Base-by-base conservation (phyloP, 768 basidiomycete genomes). In the Amanita jacksonii region DNA sequence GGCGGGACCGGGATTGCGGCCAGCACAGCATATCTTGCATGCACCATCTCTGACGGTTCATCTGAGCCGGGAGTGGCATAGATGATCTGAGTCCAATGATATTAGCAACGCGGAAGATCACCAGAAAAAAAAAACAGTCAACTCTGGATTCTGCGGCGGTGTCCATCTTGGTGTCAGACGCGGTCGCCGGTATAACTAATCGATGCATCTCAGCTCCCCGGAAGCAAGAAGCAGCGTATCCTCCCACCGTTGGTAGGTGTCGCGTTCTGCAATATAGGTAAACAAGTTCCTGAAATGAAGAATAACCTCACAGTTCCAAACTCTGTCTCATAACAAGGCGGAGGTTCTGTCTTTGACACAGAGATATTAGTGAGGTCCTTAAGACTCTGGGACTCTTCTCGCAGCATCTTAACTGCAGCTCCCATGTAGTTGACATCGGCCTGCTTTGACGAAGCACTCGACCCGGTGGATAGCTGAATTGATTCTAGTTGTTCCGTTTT, bases 1-100 rank as follows among this genome's bases (percentile, higher is more conserved):
- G 62, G 54, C 5, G 85, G 85, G 4, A 87, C 61, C 7, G 82
- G 82, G 31, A 88, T 72, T 2, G 62, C 51, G 1, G 76, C 73
- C 4, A 88, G 62, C 10, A 77, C 58, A 4, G 70, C 62, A 49
- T 79, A 73, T 58, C 85, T 65, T 3, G 72, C 69, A 34, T 69
- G 64, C 46, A 76, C 70, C 44, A 45, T 45, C 36, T 45, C 44
- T 24, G 44, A 45, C 13, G 44, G 44, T n/a, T 45, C 44, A 25
- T 45, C 44, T 31, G 44, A 38, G 19, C 36, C 18, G 10, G 35
- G 28, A 2, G 44, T 45, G 6, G 44, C 36, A 20, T 45, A 45
- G 18, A 45, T 45, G 16, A 45, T 38, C 35, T 41, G 22, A 30
- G 23, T 13, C 20, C 39, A 45, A 10, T 43, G 8, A 18, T 25